Evolutionary conservation across 176 grass and related monocot genomes (phyloP).

Genomic region (maize (Zea mays)): DNA sequence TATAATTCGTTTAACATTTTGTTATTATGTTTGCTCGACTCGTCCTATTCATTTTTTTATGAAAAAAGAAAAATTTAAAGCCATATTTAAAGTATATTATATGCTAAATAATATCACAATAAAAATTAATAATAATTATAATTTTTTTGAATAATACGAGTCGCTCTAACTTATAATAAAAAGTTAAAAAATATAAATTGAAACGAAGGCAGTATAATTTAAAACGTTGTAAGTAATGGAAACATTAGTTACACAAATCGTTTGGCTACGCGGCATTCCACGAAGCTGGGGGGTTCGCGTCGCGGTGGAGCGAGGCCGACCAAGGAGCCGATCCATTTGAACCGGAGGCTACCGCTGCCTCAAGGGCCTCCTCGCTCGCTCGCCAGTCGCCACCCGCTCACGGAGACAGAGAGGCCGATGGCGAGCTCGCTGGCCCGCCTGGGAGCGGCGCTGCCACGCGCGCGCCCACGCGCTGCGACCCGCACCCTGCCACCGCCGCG

Average conservation of each 20-base stretch:
- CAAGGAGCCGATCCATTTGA: slow-evolving; percentile 24
- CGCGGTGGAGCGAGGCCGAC: slow-evolving; percentile 32
- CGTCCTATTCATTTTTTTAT: too few relatives aligned
- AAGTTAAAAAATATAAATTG: too few relatives aligned
- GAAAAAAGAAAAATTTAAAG: too few relatives aligned
- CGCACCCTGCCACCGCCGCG: background rate
- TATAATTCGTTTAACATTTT: too few relatives aligned
- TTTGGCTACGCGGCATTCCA: background rate
- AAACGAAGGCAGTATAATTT: too few relatives aligned
- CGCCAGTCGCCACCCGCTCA: slow-evolving; percentile 20
- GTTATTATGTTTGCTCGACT: too few relatives aligned
- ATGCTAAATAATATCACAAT: too few relatives aligned
- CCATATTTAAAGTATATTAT: too few relatives aligned
- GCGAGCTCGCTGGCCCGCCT: slow-evolving; percentile 52
- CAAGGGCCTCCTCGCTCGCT: slow-evolving; percentile 2
- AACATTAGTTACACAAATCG: background rate
- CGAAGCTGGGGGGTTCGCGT: background rate
- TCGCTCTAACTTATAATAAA: too few relatives aligned
- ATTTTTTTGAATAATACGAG: too few relatives aligned
- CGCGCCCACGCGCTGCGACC: slow-evolving; percentile 22
- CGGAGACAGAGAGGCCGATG: slow-evolving; percentile 32
- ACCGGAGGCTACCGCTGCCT: slow-evolving; percentile 31
- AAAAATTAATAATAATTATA: too few relatives aligned
- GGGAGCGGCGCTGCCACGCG: slow-evolving; percentile 43
- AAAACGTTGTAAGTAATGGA: too few relatives aligned